Evolutionary conservation across 805 yeast species (phyloP).

Genomic region (Schwanniomyces polymorphus): DNA sequence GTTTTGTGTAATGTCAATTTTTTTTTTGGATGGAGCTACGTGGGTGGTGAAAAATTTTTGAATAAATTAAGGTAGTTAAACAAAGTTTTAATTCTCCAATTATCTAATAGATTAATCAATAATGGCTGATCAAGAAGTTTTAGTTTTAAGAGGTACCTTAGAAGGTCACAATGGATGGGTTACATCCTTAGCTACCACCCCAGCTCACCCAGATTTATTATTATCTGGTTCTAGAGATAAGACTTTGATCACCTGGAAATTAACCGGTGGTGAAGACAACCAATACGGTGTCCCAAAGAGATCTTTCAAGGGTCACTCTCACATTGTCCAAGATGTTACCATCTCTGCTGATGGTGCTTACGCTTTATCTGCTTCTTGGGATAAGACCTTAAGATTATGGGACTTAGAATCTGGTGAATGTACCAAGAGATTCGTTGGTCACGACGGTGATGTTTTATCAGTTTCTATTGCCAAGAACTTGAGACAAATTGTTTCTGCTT

Average conservation of each 20-base stretch:
- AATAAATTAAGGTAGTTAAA: not conserved
- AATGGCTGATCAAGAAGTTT: constrained; percentile 90
- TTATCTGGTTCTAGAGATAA: constrained; percentile 99
- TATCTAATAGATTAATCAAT: constrained; percentile 8
- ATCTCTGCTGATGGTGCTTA: constrained; percentile 96
- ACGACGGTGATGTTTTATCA: constrained; percentile 95
- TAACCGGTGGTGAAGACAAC: constrained; percentile 87
- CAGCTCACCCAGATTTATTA: constrained; percentile 96
- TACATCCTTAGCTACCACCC: constrained; percentile 96
- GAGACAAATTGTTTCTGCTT: constrained; percentile 97
- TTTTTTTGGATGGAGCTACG: not conserved
- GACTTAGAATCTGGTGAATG: constrained; percentile 92
- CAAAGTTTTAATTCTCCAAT: not conserved
- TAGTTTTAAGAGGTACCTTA: constrained; percentile 99
- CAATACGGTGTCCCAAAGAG: constrained; percentile 98
- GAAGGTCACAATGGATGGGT: constrained; percentile 91
- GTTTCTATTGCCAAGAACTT: constrained; percentile 95
- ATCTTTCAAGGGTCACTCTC: constrained; percentile 97
- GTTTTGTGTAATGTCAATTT: constrained; percentile 4
- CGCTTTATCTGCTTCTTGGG: constrained; percentile 99
- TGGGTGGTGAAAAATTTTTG: constrained; percentile 9
- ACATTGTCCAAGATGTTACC: constrained; percentile 97
- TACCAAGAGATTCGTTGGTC: constrained; percentile 95
- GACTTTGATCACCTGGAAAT: constrained; percentile 97
- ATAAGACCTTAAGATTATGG: constrained; percentile 98